phyloP scores from a whole-genome alignment of 2,329 filamentous ascomycete genomes.

The Paraconiothyrium sp. region DNA sequence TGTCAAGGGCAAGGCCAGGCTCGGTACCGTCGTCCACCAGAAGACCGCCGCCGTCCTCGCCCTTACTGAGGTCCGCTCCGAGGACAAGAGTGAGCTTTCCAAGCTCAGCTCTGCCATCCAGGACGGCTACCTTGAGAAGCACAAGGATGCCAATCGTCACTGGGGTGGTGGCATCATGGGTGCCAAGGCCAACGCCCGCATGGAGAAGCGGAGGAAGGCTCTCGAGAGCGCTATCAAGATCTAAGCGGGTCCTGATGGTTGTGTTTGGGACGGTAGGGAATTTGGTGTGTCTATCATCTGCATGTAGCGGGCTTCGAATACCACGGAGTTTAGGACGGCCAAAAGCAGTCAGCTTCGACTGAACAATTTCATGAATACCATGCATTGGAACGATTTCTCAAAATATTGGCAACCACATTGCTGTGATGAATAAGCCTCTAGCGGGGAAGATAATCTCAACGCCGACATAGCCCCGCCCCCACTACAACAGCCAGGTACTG shows the following conservation, averaged over 20 bases:
- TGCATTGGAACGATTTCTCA: constrained; percentile 38
- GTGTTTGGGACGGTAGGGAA: constrained; percentile 38
- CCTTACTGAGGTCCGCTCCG: constrained; percentile 93
- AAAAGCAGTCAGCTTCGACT: constrained; percentile 47
- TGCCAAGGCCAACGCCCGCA: constrained; percentile 82
- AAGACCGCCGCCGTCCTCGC: constrained; percentile 99
- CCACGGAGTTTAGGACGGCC: constrained; percentile 52
- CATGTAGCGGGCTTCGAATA: constrained; percentile 51
- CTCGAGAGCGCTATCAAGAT: constrained; percentile 97
- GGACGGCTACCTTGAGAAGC: constrained; percentile 97
- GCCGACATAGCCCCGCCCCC: constrained; percentile 32
- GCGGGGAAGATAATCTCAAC: constrained; percentile 19
- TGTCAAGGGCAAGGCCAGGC: constrained; percentile 99
- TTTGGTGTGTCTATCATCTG: constrained; percentile 52
- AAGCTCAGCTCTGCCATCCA: constrained; percentile 97
- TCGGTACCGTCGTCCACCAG: constrained; percentile 99
- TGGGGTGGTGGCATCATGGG: constrained; percentile 99
- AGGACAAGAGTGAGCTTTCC: constrained; percentile 98
- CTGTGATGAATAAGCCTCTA: constrained; percentile 28
- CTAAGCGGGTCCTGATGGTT: constrained; percentile 63
- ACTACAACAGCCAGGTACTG: constrained; percentile 15
- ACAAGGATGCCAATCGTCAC: constrained; percentile 87
- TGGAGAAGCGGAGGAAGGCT: constrained; percentile 93
- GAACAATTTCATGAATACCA: constrained; percentile 42
- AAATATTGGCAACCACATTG: neutral